phyloP scores from a whole-genome alignment of 2,329 filamentous ascomycete genomes.

The Monilinia polystroma region DNA sequence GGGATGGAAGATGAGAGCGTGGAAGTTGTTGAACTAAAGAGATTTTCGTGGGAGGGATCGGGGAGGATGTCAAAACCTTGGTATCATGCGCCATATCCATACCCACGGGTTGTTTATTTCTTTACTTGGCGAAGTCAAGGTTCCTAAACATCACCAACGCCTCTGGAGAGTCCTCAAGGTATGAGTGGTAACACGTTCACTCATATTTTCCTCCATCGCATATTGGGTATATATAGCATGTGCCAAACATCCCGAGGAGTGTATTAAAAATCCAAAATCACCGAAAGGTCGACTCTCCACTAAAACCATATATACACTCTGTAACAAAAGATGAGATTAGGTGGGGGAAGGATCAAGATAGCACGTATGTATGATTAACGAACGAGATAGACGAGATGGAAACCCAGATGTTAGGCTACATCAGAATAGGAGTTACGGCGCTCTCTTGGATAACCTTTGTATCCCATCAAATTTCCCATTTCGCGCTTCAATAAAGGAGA shows the following conservation, averaged over 20 bases:
- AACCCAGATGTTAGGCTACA: not conserved
- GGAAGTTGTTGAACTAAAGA: constrained; percentile 53
- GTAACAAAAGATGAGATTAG: too few species aligned
- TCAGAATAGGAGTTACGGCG: not conserved
- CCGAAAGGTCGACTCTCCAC: not conserved
- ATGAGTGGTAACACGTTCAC: not conserved
- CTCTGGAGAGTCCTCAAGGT: constrained; percentile 50
- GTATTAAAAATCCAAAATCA: not conserved
- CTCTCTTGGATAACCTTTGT: not conserved
- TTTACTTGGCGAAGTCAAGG: constrained; percentile 76
- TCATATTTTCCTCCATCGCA: not conserved
- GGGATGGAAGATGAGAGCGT: constrained; percentile 64
- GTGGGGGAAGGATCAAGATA: not conserved
- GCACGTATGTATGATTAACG: not conserved
- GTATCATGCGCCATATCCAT: constrained; percentile 86
- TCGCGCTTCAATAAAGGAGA: not conserved
- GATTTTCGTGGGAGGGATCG: constrained; percentile 18
- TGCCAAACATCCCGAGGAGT: not conserved
- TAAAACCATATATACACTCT: too few species aligned
- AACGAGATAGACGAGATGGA: not conserved
- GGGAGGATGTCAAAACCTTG: constrained; percentile 77
- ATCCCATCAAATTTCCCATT: not conserved
- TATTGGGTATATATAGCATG: not conserved
- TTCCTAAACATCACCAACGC: constrained; percentile 75
- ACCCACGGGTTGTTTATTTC: constrained; percentile 83